Evolutionary conservation across 768 basidiomycete genomes (phyloP).

Genomic region (Tricholoma terreum): DNA sequence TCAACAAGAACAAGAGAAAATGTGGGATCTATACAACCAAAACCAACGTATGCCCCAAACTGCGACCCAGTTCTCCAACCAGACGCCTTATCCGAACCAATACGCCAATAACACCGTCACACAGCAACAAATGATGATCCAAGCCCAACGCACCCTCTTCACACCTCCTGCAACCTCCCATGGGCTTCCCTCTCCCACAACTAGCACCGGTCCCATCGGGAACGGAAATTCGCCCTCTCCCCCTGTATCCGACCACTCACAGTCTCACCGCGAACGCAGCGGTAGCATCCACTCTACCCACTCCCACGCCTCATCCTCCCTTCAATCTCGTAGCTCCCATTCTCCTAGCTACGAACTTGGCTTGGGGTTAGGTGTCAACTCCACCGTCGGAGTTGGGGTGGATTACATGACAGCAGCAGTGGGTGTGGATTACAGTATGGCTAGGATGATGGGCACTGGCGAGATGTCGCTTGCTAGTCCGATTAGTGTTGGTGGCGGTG

Average conservation of each 20-base stretch:
- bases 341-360: neutral
- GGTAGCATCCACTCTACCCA: neutral
- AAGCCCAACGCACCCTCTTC: slow-evolving; percentile 35
- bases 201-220: neutral
- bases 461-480: neutral
- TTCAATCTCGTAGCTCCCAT: neutral
- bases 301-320: neutral
- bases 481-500: neutral
- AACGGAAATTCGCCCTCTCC: neutral
- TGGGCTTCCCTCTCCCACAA: slow-evolving; percentile 24
- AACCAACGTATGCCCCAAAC: slow-evolving; percentile 19
- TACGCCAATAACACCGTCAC: slow-evolving; percentile 11
- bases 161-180: slow-evolving; percentile 43
- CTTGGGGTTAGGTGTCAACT: neutral
- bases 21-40: slow-evolving; percentile 30
- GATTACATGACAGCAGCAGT: neutral
- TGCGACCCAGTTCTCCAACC: slow-evolving; percentile 11
- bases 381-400: neutral
- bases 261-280: neutral
- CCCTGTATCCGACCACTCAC: neutral
- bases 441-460: neutral
- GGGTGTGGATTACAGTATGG: neutral
- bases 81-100: slow-evolving; percentile 3
- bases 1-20: slow-evolving; percentile 22
- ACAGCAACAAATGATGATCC: slow-evolving; percentile 23